Base-by-base conservation (phyloP, 1,284 basidiomycete species). In the Kwoniella shivajii region DNA sequence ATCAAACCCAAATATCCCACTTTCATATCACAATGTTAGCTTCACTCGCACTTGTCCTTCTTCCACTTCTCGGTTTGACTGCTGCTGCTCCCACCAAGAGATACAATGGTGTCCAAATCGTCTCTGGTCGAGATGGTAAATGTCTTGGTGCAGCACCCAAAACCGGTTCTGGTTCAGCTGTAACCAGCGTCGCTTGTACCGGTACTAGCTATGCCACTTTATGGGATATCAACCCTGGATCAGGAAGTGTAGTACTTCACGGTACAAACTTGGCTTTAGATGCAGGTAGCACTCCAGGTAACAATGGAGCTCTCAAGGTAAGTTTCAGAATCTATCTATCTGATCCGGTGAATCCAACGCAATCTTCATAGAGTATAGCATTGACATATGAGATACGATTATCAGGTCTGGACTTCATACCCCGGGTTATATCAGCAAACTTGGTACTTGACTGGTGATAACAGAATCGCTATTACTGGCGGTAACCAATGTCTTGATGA, bases 401-500 rank as follows among this genome's bases (percentile, higher is more conserved):
- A 7, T n/a, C 44, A 57, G 63, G 18, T 54, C 36, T 56, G 48
- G 57, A 44, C 33, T n/a, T 56, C 39, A 36, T 53, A 55, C 50
- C 56, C 54, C 34, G 47, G 54, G 30, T 31, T 55, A 7, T 55
- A 36, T 43, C 45, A 46, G 30, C 59, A 50, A 41, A 63, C 55
- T 22, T 63, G 61, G 61, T 63, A 59, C 44, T 50, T 59, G 30
- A 66, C 67, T 29, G 59, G 36, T 30, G 64, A 70, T 50, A 57
- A 68, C 41, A 63, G 68, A 34, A 67, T 74, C 42, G 68, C 71
- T 29, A 62, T 71, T 37, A 69, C 59, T 26, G 64, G 66, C 33
- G 63, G 64, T 34, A 55, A 58, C 36, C 68, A 67, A 56, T 72
- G 69, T 50, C 55, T 72, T 13, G 69, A 72, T 46, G 44, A 63